Evolutionary conservation across 768 basidiomycete species (phyloP), one percentile per base, ranked within the genome.

Genomic region (Mycena floridula): DNA sequence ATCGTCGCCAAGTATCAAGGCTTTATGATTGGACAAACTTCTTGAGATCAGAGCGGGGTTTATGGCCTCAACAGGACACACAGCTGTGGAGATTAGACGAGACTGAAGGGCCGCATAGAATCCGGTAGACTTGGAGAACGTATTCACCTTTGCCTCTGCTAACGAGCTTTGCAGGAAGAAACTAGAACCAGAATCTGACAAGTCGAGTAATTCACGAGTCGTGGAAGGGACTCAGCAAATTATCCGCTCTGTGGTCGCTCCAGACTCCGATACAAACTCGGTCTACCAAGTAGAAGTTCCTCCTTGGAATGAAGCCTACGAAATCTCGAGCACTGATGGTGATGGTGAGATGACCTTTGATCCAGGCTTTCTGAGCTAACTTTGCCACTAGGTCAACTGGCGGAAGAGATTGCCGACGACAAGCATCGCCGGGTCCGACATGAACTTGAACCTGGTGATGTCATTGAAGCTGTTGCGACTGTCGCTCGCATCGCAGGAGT

Each of bases 401-500:
- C 74, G 3, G 89, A 93, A 49, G 89, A 92, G 40, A 75, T 91
- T 24, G 70, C 80, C 1, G 92, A 93, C 37, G 91, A 95, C 62
- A 95, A 91, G 55, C 84, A 92, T 59, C 78, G 92, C 15, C 70
- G 89, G 44, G 81, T 96, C 6, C 74, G 90, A 30, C 89, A 91
- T 54, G 85, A 92, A 47, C 70, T 95, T 21, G 89, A 93, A 57
- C 81, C 88, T 20, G 89, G 89, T 3, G 93, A 97, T 59, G 76
- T 92, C 7, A 89, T 97, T 26, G 89, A 94, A 51, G 89, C 81
- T 12, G 81, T 89, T 6, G 76, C 76, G 42, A 97, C 93, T 9
- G 89, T 94, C 38, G 88, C 89, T 5, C 78, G 91, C 11, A 80
- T 96, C 40, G 81, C 81, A 12, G 94, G 93, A 1, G 89, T 97